A percentile compares a stretch with the other conserved stretches of the same genome.
These are phyloP conservation scores for Chlorella variabilis DNA, from an alignment of 163 green algal genomes.

Conservation along the genomic window DNA sequence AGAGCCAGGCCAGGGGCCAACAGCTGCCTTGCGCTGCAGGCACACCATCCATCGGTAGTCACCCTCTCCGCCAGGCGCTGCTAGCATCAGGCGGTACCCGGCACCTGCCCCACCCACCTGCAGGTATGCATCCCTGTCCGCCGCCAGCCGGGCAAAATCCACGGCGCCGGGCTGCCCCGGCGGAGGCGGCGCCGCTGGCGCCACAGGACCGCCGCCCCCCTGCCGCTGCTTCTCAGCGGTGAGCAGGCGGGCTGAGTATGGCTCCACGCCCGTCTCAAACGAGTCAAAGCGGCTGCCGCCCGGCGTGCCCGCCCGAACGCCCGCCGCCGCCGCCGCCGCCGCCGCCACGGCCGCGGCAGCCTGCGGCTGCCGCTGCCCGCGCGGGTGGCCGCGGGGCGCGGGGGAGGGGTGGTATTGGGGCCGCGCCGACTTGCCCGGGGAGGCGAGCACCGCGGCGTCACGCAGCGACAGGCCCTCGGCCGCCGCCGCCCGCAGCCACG, in stretches of 20 bases:
- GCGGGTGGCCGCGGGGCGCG: neutral
- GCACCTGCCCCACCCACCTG: neutral
- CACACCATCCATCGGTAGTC: too few species aligned
- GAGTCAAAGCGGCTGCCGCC: neutral
- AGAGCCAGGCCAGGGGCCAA: too few species aligned
- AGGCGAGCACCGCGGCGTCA: conserved; percentile 1
- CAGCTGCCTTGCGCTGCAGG: too few species aligned
- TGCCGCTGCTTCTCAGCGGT: neutral
- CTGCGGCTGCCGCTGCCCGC: neutral
- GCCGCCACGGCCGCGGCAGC: too few species aligned
- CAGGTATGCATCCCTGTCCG: conserved; percentile 18
- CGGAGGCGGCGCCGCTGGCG: neutral
- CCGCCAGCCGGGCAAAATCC: neutral
- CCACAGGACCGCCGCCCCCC: neutral
- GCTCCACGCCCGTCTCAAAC: conserved; percentile 23
- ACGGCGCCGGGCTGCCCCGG: neutral
- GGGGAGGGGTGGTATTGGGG: conserved; percentile 12
- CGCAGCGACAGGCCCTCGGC: conserved; percentile 20
- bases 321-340: neutral
- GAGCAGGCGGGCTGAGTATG: conserved; percentile 15
- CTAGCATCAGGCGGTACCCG: too few species aligned
- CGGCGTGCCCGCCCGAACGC: neutral
- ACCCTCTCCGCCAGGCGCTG: too few species aligned
- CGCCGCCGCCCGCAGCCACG: conserved; percentile 13
- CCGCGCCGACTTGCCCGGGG: conserved; percentile 17